Conservation (phyloP, 768 basidiomycete genomes). For the Trametes meyenii region DNA sequence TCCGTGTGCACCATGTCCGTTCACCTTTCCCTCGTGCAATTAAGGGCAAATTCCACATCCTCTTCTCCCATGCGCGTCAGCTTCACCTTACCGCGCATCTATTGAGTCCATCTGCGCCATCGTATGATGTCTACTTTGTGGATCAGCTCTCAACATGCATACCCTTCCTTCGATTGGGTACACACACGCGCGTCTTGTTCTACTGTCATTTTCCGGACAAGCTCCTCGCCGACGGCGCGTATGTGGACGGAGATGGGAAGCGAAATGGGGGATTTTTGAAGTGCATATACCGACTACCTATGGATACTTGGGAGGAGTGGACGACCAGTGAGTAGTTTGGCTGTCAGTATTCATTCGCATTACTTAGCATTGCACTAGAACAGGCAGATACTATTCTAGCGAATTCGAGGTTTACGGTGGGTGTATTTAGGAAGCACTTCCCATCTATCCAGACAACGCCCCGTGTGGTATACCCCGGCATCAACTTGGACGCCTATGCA, state of each 20-base stretch:
- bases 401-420: constrained; percentile 89
- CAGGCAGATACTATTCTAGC: constrained; percentile 90
- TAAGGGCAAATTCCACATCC: constrained; percentile 81
- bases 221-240: constrained; percentile 74
- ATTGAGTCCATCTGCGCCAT: constrained; percentile 48
- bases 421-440: constrained; percentile 78
- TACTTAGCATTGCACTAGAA: constrained; percentile 44
- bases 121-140: constrained; percentile 87
- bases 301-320: constrained; percentile 88
- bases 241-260: constrained; percentile 52
- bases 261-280: constrained; percentile 59
- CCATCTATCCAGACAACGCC: constrained; percentile 63
- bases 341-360: background rate
- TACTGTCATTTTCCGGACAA: constrained; percentile 99
- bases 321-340: constrained; percentile 71
- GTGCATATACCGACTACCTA: constrained; percentile 79
- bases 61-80: constrained; percentile 88
- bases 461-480: constrained; percentile 92
- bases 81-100: constrained; percentile 77
- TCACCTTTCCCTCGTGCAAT: constrained; percentile 83
- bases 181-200: constrained; percentile 83
- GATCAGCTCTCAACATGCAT: constrained; percentile 95
- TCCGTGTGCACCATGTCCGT: constrained; percentile 70
- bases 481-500: constrained; percentile 79
- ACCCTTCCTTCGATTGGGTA: constrained; percentile 74